Percentiles rank a stretch among this genome's conserved stretches.
These are phyloP conservation scores for Arabidopsis lyrata DNA, from an alignment of 441 rosid species.

Conservation along the genomic window DNA sequence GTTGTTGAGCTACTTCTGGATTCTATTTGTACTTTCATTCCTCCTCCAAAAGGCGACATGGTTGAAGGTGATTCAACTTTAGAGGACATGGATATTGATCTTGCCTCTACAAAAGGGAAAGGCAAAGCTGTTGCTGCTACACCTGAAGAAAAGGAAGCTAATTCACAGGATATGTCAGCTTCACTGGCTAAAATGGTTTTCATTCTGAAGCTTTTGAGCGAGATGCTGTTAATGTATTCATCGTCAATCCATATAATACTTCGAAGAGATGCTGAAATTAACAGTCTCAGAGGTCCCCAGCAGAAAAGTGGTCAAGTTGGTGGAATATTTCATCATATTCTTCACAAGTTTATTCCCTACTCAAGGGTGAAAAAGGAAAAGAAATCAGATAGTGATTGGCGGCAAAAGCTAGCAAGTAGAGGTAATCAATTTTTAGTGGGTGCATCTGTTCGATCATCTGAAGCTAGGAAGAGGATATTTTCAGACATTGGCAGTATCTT, in stretches of 20 bases:
- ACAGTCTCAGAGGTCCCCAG: constrained; percentile 63
- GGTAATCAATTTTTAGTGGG: constrained; percentile 93
- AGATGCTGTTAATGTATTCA: constrained; percentile 86
- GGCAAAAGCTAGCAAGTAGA: constrained; percentile 81
- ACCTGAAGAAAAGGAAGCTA: constrained; percentile 63
- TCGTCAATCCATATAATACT: constrained; percentile 86
- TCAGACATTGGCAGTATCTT: constrained; percentile 77
- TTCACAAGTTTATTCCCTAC: constrained; percentile 78
- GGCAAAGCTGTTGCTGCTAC: constrained; percentile 85
- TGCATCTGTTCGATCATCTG: constrained; percentile 90
- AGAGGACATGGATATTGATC: constrained; percentile 94
- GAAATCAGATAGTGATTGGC: constrained; percentile 93
- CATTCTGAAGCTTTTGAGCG: constrained; percentile 90
- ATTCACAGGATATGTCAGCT: constrained; percentile 72
- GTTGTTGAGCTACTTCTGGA: constrained; percentile 97
- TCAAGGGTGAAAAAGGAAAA: constrained; percentile 75
- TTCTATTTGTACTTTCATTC: constrained; percentile 68
- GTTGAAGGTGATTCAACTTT: constrained; percentile 55
- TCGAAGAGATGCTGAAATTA: constrained; percentile 82
- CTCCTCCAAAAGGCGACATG: constrained; percentile 69
- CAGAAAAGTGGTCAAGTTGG: constrained; percentile 61
- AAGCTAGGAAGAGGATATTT: constrained; percentile 90
- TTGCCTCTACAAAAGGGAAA: constrained; percentile 78
- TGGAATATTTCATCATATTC: constrained; percentile 88
- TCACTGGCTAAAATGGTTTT: constrained; percentile 89